These are phyloP conservation scores for Sclerotiophoma versabilis DNA, from an alignment of 2,329 filamentous ascomycete genomes.

Conservation along the genomic window DNA sequence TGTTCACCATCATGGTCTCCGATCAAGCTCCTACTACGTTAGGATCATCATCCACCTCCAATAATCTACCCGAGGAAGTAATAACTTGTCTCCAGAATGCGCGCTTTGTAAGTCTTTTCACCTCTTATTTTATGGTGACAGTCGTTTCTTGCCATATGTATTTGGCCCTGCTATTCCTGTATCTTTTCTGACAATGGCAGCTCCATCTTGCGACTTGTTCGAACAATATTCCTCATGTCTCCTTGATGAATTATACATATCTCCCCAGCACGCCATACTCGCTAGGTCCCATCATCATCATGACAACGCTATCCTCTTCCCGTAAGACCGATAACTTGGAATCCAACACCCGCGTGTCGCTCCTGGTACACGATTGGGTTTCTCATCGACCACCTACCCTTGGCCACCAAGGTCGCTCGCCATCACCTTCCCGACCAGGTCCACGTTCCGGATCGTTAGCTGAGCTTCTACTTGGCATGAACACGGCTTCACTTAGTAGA, in stretches of 20 bases:
- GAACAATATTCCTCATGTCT: conserved; percentile 85
- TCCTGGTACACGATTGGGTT: conserved; percentile 98
- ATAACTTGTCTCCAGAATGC: conserved; percentile 92
- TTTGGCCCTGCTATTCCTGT: no score
- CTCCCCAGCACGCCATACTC: conserved; percentile 76
- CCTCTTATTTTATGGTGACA: neutral
- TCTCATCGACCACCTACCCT: conserved; percentile 87
- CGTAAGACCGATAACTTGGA: conserved; percentile 83
- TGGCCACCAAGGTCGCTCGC: conserved; percentile 58
- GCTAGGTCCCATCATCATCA: conserved; percentile 74
- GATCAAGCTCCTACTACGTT: neutral
- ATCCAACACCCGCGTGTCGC: conserved; percentile 83
- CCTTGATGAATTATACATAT: conserved; percentile 99
- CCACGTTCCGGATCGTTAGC: conserved; percentile 74
- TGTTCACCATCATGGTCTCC: conserved; percentile 14
- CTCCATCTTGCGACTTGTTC: conserved; percentile 94
- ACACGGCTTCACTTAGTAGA: conserved; percentile 83
- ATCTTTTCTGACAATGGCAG: conserved; percentile 56
- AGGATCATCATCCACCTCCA: neutral
- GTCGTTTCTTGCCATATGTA: no score
- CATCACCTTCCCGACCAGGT: conserved; percentile 64
- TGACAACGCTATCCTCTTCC: conserved; percentile 83
- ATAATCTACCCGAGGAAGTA: conserved; percentile 78
- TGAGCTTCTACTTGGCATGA: conserved; percentile 85
- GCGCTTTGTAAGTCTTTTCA: conserved; percentile 72